Conservation (phyloP, 257 asterid species). For the Haberlea rhodopensis region DNA sequence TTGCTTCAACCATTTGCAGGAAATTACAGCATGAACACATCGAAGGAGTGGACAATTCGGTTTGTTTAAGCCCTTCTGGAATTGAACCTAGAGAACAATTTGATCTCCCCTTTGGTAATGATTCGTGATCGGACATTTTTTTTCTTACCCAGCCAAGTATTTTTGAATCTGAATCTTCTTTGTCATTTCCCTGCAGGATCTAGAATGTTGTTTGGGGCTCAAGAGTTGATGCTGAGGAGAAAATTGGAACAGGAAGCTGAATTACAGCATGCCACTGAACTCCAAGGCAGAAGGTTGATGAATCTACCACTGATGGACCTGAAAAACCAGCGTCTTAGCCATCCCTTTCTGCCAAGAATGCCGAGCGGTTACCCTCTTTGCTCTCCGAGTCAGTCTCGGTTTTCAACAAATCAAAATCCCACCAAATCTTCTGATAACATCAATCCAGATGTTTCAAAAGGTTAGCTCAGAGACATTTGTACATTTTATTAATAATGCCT, state of each 20-base stretch:
- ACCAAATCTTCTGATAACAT: constrained; percentile 31
- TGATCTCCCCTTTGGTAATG: constrained; percentile 73
- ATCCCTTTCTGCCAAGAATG: constrained; percentile 42
- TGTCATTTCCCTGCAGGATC: constrained; percentile 39
- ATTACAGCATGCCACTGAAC: constrained; percentile 71
- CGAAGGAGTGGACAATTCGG: constrained; percentile 61
- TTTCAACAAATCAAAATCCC: constrained; percentile 40
- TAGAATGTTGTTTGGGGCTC: constrained; percentile 62
- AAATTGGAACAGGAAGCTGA: constrained; percentile 77
- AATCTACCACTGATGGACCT: constrained; percentile 66
- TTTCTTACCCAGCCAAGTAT: not conserved
- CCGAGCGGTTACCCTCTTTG: constrained; percentile 41
- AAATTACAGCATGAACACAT: constrained; percentile 58
- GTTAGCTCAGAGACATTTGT: constrained; percentile 28
- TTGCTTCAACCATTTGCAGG: constrained; percentile 36
- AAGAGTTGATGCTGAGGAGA: constrained; percentile 66
- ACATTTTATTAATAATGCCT: too few relatives aligned
- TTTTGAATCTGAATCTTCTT: not conserved
- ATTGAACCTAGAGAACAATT: constrained; percentile 62
- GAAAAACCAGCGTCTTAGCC: constrained; percentile 45
- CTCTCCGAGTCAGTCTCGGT: constrained; percentile 45
- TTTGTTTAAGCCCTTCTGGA: constrained; percentile 65
- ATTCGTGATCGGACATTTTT: not conserved
- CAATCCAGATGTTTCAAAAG: constrained; percentile 51
- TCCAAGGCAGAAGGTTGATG: constrained; percentile 77